Percentiles rank a stretch among this genome's conserved stretches.
These are phyloP conservation scores for Jatropha curcas DNA, from an alignment of 345 rosid species.

Conservation along the genomic window DNA sequence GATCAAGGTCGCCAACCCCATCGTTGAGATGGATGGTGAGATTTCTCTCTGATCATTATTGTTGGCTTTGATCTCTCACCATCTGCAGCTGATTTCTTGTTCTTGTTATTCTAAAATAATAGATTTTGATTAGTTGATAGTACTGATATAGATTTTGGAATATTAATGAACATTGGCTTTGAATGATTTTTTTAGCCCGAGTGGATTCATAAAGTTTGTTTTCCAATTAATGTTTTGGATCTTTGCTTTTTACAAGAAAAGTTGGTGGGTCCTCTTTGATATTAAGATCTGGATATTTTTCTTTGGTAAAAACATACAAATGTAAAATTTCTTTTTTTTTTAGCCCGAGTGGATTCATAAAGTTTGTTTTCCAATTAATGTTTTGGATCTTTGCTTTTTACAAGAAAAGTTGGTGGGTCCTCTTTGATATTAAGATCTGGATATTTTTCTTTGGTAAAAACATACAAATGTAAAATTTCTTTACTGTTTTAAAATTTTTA, in stretches of 20 bases:
- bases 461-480: background rate
- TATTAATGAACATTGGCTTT: no score
- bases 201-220: background rate
- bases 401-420: background rate
- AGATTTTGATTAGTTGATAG: background rate
- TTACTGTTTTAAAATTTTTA: background rate
- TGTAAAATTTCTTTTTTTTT: background rate
- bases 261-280: slow-evolving; percentile 4
- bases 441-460: slow-evolving; percentile 3
- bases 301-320: background rate
- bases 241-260: background rate
- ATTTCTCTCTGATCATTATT: background rate
- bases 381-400: background rate
- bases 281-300: slow-evolving; percentile 9
- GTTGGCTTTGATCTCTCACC: background rate
- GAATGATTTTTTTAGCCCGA: background rate
- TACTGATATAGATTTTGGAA: background rate
- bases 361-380: background rate
- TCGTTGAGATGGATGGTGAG: slow-evolving; percentile 98
- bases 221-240: background rate
- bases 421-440: slow-evolving; percentile 2
- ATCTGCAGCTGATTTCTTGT: background rate
- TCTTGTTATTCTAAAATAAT: background rate
- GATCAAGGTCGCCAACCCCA: slow-evolving; percentile 93
- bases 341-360: background rate